Percentiles rank a stretch among this genome's conserved stretches.
Evolutionary conservation across 106 monocot species (phyloP).

Genomic region (Dendrobium catenatum): DNA sequence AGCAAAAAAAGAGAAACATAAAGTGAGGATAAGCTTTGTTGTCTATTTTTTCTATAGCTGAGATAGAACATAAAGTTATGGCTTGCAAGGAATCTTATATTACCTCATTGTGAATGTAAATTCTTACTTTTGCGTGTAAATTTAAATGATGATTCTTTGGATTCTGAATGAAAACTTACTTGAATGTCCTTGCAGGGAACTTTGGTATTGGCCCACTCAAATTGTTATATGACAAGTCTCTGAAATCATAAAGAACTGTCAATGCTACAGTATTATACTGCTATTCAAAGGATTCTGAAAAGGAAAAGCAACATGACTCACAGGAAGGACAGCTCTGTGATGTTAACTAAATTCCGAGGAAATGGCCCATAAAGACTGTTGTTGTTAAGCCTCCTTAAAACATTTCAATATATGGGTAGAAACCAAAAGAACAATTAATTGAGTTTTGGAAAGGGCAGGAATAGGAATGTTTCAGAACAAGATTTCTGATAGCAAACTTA

Average conservation of each 20-base stretch:
- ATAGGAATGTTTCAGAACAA: too few relatives aligned
- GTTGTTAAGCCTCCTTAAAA: slow-evolving; percentile 47
- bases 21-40: neutral
- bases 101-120: neutral
- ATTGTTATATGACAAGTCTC: slow-evolving; percentile 49
- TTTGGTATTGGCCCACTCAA: slow-evolving; percentile 32
- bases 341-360: slow-evolving; percentile 22
- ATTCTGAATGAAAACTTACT: slow-evolving; percentile 9
- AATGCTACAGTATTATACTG: neutral
- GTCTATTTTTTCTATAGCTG: neutral
- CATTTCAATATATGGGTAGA: neutral
- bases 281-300: slow-evolving; percentile 1
- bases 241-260: slow-evolving; percentile 6
- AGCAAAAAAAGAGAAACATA: slow-evolving; percentile 1
- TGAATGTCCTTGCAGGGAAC: slow-evolving; percentile 39
- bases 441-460: neutral
- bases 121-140: neutral
- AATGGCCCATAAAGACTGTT: slow-evolving; percentile 39
- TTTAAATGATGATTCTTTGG: neutral
- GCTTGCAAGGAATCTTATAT: neutral
- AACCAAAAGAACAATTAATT: neutral
- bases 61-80: neutral
- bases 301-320: slow-evolving; percentile 10
- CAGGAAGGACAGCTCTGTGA: slow-evolving; percentile 30
- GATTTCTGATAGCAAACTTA: slow-evolving; percentile 8